phyloP scores from a whole-genome alignment of 1,139 yeast species.

The Candida sp. region DNA sequence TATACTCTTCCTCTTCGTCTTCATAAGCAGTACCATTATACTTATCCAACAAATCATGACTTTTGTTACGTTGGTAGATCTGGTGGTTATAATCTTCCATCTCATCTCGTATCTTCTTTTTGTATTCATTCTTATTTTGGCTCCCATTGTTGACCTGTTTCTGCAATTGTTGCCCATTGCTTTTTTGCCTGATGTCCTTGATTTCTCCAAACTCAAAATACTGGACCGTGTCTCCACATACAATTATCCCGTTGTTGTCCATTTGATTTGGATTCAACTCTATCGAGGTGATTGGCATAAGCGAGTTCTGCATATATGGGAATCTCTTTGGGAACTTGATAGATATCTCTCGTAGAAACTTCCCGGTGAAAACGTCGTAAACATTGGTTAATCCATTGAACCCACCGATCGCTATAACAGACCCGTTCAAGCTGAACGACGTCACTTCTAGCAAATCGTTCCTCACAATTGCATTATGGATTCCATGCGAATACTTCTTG shows the following conservation, averaged over 20 bases:
- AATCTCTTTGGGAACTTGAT: conserved; percentile 49
- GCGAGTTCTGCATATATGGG: conserved; percentile 20
- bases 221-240: conserved; percentile 61
- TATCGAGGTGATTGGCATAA: conserved; percentile 48
- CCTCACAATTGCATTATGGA: conserved; percentile 9
- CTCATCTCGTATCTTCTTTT: conserved; percentile 34
- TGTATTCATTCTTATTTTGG: conserved; percentile 14
- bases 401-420: conserved; percentile 63
- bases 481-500: conserved; percentile 20
- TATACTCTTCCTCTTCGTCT: conserved; percentile 50
- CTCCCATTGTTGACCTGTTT: conserved; percentile 12
- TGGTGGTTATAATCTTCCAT: conserved; percentile 42
- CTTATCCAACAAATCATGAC: conserved; percentile 37
- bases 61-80: conserved; percentile 19
- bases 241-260: conserved; percentile 55
- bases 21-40: conserved; percentile 46
- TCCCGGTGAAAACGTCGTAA: conserved; percentile 68
- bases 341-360: conserved; percentile 51
- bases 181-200: conserved; percentile 1
- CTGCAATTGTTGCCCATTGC: conserved; percentile 7
- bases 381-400: conserved; percentile 65
- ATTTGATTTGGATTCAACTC: conserved; percentile 44
- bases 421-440: conserved; percentile 41
- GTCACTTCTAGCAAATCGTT: conserved; percentile 19
- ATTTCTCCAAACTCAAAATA: conserved; percentile 62